Conservation (phyloP, 2,329 filamentous ascomycete species). For the Cadophora gregata region DNA sequence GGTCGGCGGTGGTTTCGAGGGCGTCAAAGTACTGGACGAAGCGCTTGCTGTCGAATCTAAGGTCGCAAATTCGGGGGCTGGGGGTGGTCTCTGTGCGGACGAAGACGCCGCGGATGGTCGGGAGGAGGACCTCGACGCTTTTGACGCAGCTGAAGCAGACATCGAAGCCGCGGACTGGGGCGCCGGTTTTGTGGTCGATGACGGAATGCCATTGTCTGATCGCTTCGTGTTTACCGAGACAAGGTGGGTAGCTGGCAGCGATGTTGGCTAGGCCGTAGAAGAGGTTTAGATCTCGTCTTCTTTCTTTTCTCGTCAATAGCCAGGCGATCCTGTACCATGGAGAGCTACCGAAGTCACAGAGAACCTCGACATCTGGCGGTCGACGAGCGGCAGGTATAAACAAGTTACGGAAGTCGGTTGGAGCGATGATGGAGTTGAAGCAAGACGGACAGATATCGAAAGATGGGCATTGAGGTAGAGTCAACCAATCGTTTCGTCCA, state of each 20-base stretch:
- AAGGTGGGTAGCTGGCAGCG: slow-evolving; percentile 61
- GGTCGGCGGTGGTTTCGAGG: slow-evolving; percentile 62
- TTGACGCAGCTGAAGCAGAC: slow-evolving; percentile 78
- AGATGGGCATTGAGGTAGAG: slow-evolving; percentile 69
- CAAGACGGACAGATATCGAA: slow-evolving; percentile 87
- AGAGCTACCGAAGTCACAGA: slow-evolving; percentile 78
- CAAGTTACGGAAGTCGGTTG: slow-evolving; percentile 69
- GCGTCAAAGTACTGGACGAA: slow-evolving; percentile 66
- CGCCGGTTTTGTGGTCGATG: slow-evolving; percentile 68
- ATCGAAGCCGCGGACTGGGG: slow-evolving; percentile 71
- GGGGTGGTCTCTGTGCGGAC: slow-evolving; percentile 51
- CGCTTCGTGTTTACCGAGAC: slow-evolving; percentile 59
- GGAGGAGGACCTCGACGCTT: slow-evolving; percentile 75
- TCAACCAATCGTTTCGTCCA: slow-evolving; percentile 80
- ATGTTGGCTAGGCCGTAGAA: slow-evolving; percentile 73
- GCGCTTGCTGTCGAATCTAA: slow-evolving; percentile 65
- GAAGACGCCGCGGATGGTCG: slow-evolving; percentile 73
- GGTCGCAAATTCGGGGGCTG: slow-evolving; percentile 66
- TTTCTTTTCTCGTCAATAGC: slow-evolving; percentile 77
- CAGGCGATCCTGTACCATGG: slow-evolving; percentile 87
- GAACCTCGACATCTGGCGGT: slow-evolving; percentile 61
- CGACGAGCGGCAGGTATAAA: slow-evolving; percentile 68
- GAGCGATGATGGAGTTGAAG: slow-evolving; percentile 71
- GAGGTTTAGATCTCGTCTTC: slow-evolving; percentile 68
- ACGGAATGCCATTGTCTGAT: slow-evolving; percentile 78